Evolutionary conservation across 2,329 filamentous ascomycete species (phyloP), one percentile per base, ranked within the genome.

Genomic region (Lachnum nothofagi): DNA sequence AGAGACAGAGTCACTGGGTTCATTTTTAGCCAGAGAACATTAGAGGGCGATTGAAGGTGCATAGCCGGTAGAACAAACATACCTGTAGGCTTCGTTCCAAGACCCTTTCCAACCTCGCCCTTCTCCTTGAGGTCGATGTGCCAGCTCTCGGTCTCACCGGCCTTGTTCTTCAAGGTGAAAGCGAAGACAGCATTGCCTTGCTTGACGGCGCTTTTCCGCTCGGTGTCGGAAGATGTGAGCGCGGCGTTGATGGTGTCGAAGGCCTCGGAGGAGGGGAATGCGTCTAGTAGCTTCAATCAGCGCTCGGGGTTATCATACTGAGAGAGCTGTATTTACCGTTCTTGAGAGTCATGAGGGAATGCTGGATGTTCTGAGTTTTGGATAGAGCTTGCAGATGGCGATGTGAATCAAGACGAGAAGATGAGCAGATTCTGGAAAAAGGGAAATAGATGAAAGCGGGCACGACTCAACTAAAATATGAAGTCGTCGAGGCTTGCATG

Each of bases 91-190:
- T 96, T 95, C 60, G 79, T 80, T 60, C 85, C 86, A 22, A 79
- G 67, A 48, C 93, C 93, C 66, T 86, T 85, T 62, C 79, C 86
- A 35, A 95, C 91, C 48, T 78, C 79, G 56, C 93, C 93, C 54
- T 84, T 86, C 64, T 94, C 80, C 78, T 96, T 96, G 54, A 98
- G 82, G 69, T 98, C 93, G 61, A 98, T 88, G 74, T 94, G 82
- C 93, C 93, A 98, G 72, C 82, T 86, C 64, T 88, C 83, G 51
- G 83, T 83, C 69, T 91, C 80, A 62, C 88, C 89, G 20, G 77
- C 77, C 50, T 75, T 70, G 78, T 98, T 98, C 79, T 95, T 97
- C 59, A 98, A 76, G 46, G 82, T 89, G 73, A 98, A 97, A 53
- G 85, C 85, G 69, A 95, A 96, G 68, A 97, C 76, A 53, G 86